Percentiles rank a stretch among this genome's conserved stretches.
phyloP scores from a whole-genome alignment of 1,284 basidiomycete species.

The Clitocybe nebularis region DNA sequence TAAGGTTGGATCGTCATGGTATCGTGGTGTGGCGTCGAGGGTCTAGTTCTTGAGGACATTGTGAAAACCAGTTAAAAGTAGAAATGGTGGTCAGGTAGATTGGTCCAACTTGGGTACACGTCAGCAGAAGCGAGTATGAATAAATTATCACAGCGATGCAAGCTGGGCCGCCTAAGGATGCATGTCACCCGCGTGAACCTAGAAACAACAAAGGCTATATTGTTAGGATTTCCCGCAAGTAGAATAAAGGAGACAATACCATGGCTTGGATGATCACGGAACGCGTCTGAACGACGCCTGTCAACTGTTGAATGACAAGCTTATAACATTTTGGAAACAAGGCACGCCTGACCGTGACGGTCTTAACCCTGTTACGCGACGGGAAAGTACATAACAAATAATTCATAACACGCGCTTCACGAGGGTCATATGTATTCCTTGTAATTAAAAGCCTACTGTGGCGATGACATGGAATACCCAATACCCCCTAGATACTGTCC shows the following conservation, averaged over 20 bases:
- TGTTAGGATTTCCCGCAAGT: not conserved
- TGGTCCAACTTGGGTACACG: not conserved
- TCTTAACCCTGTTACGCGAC: not conserved
- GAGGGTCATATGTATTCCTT: too few species aligned
- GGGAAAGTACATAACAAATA: too few species aligned
- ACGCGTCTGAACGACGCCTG: not conserved
- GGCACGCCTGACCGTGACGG: too few species aligned
- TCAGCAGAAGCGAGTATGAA: not conserved
- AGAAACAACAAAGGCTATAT: not conserved
- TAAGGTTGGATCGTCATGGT: conserved; percentile 1
- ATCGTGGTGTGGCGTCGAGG: not conserved
- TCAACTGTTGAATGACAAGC: not conserved
- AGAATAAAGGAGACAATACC: not conserved
- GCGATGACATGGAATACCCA: too few species aligned
- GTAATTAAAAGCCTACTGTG: too few species aligned
- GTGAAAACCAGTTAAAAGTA: too few species aligned
- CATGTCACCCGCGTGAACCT: not conserved
- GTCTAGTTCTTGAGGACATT: not conserved
- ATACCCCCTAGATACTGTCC: too few species aligned
- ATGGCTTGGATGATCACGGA: not conserved
- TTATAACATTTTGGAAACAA: not conserved
- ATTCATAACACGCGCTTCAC: too few species aligned
- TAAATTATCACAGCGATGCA: not conserved
- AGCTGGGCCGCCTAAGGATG: too few species aligned
- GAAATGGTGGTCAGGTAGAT: too few species aligned